Conservation (phyloP, 768 basidiomycete species). For the Hypholoma fasciculare region DNA sequence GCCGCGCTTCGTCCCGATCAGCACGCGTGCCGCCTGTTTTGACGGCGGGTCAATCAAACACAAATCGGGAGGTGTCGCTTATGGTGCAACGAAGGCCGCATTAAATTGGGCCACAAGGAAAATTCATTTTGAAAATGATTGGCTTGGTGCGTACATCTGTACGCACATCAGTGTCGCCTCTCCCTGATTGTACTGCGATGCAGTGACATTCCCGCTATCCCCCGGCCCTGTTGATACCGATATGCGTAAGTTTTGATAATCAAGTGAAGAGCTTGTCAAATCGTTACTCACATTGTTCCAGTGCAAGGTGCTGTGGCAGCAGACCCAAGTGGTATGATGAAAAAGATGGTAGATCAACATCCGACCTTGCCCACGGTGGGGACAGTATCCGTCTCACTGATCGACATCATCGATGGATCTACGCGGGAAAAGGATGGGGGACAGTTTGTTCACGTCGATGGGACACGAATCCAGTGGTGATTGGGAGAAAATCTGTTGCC, state of each 20-base stretch:
- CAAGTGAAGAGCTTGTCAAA: no score
- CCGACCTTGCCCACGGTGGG: not conserved
- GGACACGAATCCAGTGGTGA: not conserved
- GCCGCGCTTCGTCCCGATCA: conserved; percentile 4
- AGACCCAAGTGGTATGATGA: not conserved
- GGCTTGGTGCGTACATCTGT: conserved; percentile 1
- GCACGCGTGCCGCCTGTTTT: not conserved
- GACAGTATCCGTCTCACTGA: not conserved
- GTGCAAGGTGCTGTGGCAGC: not conserved
- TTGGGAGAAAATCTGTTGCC: not conserved
- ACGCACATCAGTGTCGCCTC: no score
- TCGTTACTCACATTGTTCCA: not conserved
- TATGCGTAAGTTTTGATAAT: not conserved
- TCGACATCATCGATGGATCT: not conserved
- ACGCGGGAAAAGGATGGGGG: not conserved
- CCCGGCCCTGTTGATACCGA: conserved; percentile 1
- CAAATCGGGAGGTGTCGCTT: not conserved
- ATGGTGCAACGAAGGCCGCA: conserved; percentile 4
- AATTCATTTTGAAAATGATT: conserved; percentile 11
- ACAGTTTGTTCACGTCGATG: not conserved
- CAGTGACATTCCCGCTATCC: not conserved
- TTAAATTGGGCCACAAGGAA: conserved; percentile 7
- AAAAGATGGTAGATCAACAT: not conserved
- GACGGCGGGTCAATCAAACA: not conserved
- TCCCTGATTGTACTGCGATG: no score